Evolutionary conservation across 345 rosid genomes (phyloP), one percentile per base, ranked within the genome.

Genomic region (Citrus hindsii): DNA sequence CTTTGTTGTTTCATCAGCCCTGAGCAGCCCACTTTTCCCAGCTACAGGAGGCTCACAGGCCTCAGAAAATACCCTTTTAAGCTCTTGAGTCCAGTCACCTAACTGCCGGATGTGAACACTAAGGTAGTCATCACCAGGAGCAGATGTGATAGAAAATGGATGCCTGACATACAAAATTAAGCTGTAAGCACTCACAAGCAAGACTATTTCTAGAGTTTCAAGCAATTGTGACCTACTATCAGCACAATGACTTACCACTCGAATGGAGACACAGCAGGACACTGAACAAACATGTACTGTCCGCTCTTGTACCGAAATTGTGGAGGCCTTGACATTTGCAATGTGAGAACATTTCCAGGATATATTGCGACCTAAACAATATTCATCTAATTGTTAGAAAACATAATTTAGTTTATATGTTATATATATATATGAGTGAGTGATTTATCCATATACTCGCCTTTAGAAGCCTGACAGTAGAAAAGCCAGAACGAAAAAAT

Each of bases 61-160:
- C 88, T 93, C 90, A 13, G 95, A 84, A 74, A 94, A 97, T 8
- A 92, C 84, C 80, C 91, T 82, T 84, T 89, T 94, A 32, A 96
- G 98, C 82, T 94, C 99, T 82, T 92, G 98, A 1, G 99, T 96
- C 99, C 99, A 96, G 76, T 96, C 99, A 38, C 99, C 99, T 4
- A 96, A 88, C 79, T 96, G 97, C 35, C 98, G 86, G 55, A 96
- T 96, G 83, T 96, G 99, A 80, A 96, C 93, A 68, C 99, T 96
- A 12, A 96, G 88, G 85, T 88, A 96, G 72, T 94, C 92, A 82
- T 96, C 99, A 19, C 85, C 98, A 37, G 99, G 99, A 58, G 99
- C 97, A 16, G 99, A 96, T 63, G 99, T 96, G 69, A 96, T 96
- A 2, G 99, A 96, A 88, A 96, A 96, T 8, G 99, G 99, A 84